These are phyloP conservation scores for Alternaria novae-zelandiae DNA, from an alignment of 2,329 filamentous ascomycete genomes.

Conservation along the genomic window DNA sequence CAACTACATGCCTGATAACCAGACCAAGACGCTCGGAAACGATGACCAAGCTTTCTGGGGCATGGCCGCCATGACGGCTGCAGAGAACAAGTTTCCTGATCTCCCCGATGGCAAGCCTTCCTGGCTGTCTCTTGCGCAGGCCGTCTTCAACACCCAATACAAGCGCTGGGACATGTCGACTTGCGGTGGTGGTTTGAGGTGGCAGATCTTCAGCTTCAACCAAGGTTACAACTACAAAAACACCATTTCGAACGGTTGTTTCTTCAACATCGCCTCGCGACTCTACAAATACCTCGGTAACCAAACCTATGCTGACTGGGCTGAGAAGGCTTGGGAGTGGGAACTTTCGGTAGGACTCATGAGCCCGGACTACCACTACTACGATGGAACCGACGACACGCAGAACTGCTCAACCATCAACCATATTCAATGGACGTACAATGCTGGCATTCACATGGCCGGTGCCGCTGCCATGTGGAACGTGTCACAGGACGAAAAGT, in stretches of 20 bases:
- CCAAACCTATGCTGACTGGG: constrained; percentile 64
- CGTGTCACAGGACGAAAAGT: constrained; percentile 43
- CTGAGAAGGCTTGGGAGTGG: constrained; percentile 67
- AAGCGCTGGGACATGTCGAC: constrained; percentile 70
- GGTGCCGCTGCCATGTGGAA: constrained; percentile 58
- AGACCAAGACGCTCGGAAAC: constrained; percentile 63
- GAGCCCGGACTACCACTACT: constrained; percentile 53
- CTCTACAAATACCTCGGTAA: constrained; percentile 74
- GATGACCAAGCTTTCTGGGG: constrained; percentile 67
- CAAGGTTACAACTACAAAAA: constrained; percentile 84
- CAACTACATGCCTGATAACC: constrained; percentile 80
- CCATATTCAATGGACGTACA: constrained; percentile 57
- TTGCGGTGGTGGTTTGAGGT: constrained; percentile 76
- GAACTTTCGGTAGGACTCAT: constrained; percentile 58
- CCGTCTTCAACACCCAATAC: constrained; percentile 75
- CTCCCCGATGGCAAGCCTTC: constrained; percentile 59
- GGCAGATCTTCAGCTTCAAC: constrained; percentile 82
- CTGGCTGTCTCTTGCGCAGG: constrained; percentile 72
- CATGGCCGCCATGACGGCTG: constrained; percentile 64
- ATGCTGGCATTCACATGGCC: constrained; percentile 54
- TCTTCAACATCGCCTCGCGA: constrained; percentile 82
- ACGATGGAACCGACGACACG: constrained; percentile 53
- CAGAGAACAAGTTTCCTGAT: constrained; percentile 58
- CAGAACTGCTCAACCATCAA: constrained; percentile 54
- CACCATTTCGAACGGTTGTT: constrained; percentile 77